A percentile compares a stretch with the other conserved stretches of the same genome.
These are phyloP conservation scores for Spizellomyces sp. DNA, from an alignment of 192 early-diverging fungal genomes.

Conservation along the genomic window DNA sequence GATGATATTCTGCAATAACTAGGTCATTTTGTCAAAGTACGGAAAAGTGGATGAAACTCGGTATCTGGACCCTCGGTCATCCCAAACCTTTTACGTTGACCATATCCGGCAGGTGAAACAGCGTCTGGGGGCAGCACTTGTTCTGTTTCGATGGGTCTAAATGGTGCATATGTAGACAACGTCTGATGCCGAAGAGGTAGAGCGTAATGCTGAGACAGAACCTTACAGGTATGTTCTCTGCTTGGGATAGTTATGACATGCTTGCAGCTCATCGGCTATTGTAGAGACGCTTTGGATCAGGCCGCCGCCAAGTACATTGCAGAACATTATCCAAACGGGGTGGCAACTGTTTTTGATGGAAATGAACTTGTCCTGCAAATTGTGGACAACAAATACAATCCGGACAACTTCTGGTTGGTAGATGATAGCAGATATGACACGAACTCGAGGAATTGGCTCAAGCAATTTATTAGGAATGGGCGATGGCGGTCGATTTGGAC, in stretches of 20 bases:
- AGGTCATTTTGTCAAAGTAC: constrained; percentile 79
- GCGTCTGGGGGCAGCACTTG: constrained; percentile 3
- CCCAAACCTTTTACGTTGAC: constrained; percentile 75
- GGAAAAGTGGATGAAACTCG: constrained; percentile 65
- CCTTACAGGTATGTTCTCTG: constrained; percentile 36
- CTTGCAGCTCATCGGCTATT: neutral
- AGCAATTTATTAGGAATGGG: constrained; percentile 69
- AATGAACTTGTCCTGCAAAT: constrained; percentile 61
- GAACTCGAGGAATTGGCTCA: too few relatives aligned
- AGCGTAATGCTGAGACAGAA: constrained; percentile 35
- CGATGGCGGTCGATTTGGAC: constrained; percentile 89
- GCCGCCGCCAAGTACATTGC: constrained; percentile 64
- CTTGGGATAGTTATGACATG: neutral
- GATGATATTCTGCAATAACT: neutral
- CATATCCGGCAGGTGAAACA: constrained; percentile 58
- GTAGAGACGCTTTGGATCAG: constrained; percentile 60
- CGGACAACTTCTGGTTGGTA: constrained; percentile 86
- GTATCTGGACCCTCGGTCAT: constrained; percentile 77
- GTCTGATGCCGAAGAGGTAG: constrained; percentile 50
- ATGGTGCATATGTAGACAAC: constrained; percentile 32
- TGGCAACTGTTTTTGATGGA: constrained; percentile 66
- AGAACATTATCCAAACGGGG: constrained; percentile 83
- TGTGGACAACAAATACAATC: constrained; percentile 91
- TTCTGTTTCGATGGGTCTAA: constrained; percentile 9
- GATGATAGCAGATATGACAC: neutral